phyloP scores from a whole-genome alignment of 805 yeast species.

The Wickerhamiella kazuoi region DNA sequence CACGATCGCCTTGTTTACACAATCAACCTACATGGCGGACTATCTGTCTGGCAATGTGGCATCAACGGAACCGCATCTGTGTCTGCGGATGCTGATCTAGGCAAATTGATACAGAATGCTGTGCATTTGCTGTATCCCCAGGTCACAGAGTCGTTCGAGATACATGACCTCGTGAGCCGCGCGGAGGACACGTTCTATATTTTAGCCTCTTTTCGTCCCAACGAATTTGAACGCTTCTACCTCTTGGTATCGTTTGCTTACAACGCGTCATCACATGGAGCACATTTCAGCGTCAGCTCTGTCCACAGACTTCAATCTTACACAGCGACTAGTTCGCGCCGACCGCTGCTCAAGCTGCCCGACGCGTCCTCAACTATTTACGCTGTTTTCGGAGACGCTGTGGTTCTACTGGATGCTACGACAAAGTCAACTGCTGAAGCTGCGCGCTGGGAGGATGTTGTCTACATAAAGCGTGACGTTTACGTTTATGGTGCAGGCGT shows the following conservation, averaged over 20 bases:
- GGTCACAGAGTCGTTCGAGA: slow-evolving; percentile 31
- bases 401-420: slow-evolving; percentile 48
- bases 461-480: slow-evolving; percentile 37
- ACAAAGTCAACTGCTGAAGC: slow-evolving; percentile 14
- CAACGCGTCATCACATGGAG: slow-evolving; percentile 26
- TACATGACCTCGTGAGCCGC: slow-evolving; percentile 43
- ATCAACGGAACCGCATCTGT: slow-evolving; percentile 27
- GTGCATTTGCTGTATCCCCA: slow-evolving; percentile 34
- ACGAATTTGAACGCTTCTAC: slow-evolving; percentile 23
- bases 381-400: slow-evolving; percentile 38
- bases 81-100: slow-evolving; percentile 23
- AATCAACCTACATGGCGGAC: slow-evolving; percentile 28
- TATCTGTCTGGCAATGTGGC: slow-evolving; percentile 33
- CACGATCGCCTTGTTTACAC: slow-evolving; percentile 30
- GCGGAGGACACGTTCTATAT: slow-evolving; percentile 30
- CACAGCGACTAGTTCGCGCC: slow-evolving; percentile 18
- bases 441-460: slow-evolving; percentile 61
- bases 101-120: slow-evolving; percentile 24
- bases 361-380: slow-evolving; percentile 41
- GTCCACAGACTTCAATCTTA: slow-evolving; percentile 46
- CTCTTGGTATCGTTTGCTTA: slow-evolving; percentile 38
- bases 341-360: slow-evolving; percentile 40
- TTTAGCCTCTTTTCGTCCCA: slow-evolving; percentile 28
- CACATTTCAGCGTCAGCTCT: slow-evolving; percentile 32
- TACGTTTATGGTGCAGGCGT: slow-evolving; percentile 37